Conservation (phyloP, 2,329 filamentous ascomycete species). For the Chaetomiaceae sp. region DNA sequence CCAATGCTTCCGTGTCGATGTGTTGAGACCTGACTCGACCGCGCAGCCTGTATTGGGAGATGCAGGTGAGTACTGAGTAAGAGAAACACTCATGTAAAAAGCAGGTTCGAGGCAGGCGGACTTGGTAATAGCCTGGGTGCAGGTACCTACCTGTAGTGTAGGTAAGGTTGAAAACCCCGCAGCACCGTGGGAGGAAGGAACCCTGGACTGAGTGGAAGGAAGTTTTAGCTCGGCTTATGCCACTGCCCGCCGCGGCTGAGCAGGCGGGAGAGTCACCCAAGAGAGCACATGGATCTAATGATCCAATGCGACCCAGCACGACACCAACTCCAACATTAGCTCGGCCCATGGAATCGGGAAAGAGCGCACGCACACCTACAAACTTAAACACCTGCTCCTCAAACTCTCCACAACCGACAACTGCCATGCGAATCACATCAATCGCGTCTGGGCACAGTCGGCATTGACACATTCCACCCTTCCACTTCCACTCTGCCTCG, state of each 20-base stretch:
- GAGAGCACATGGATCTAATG: too few species aligned
- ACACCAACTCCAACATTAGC: background rate
- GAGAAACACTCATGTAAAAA: too few species aligned
- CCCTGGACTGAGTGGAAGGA: too few species aligned
- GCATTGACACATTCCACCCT: background rate
- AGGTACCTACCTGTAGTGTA: too few species aligned
- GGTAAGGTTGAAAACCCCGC: constrained; percentile 15
- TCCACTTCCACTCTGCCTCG: constrained; percentile 2
- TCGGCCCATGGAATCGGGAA: background rate
- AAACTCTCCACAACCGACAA: background rate
- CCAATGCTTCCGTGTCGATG: too few species aligned
- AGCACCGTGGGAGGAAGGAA: constrained; percentile 9
- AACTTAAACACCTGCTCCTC: background rate
- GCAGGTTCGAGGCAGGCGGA: too few species aligned
- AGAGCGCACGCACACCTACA: background rate
- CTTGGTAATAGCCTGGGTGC: too few species aligned
- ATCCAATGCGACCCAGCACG: too few species aligned
- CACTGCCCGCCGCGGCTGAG: background rate
- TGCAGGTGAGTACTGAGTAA: too few species aligned
- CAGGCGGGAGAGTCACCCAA: background rate
- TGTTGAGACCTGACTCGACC: background rate
- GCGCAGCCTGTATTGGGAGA: too few species aligned
- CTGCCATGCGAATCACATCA: constrained; percentile 5
- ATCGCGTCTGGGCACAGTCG: background rate
- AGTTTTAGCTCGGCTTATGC: constrained; percentile 6